phyloP scores from a whole-genome alignment of 306 rosid species.

The Dryas drummondii region DNA sequence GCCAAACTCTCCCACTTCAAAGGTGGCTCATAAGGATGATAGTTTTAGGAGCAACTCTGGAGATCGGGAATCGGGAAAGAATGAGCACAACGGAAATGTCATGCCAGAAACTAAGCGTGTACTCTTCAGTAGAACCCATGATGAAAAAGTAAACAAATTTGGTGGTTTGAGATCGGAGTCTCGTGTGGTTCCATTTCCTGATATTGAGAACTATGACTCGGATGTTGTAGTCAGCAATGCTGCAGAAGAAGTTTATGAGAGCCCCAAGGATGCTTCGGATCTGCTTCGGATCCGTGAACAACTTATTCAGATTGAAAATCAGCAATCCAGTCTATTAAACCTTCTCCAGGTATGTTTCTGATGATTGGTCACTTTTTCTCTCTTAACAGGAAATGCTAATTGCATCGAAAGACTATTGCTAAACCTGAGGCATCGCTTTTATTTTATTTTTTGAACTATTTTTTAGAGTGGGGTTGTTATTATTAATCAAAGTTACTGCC shows the following conservation, averaged over 20 bases:
- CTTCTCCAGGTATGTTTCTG: constrained; percentile 72
- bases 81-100: constrained; percentile 31
- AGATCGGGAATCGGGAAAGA: constrained; percentile 34
- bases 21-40: constrained; percentile 40
- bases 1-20: constrained; percentile 38
- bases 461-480: background rate
- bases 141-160: constrained; percentile 53
- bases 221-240: constrained; percentile 37
- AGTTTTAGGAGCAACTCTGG: constrained; percentile 35
- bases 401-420: background rate
- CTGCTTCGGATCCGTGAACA: constrained; percentile 80
- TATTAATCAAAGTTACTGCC: background rate
- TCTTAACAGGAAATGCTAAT: background rate
- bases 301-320: constrained; percentile 94
- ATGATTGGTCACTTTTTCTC: background rate
- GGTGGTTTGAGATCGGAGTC: constrained; percentile 53
- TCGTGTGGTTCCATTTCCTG: constrained; percentile 72
- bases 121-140: constrained; percentile 49
- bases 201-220: constrained; percentile 31
- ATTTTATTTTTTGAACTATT: background rate
- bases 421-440: background rate
- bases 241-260: constrained; percentile 56
- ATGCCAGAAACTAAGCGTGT: constrained; percentile 44
- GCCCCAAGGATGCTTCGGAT: constrained; percentile 72
- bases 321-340: constrained; percentile 78